Base-by-base conservation (phyloP, 768 basidiomycete species). In the Rubroboletus pulcherrimus region DNA sequence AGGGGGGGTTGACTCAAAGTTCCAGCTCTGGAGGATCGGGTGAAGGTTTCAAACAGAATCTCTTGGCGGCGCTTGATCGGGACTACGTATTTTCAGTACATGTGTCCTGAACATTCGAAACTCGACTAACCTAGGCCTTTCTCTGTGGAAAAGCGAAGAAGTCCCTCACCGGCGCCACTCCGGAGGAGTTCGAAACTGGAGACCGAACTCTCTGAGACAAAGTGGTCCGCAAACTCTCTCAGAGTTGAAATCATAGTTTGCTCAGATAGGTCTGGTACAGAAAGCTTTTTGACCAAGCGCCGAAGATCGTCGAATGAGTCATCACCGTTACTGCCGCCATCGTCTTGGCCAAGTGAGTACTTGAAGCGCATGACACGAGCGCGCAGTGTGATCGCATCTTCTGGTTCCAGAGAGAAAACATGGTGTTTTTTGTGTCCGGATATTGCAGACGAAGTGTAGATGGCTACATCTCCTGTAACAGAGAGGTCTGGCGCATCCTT, bases 181-280 rank as follows among this genome's bases (percentile, higher is more conserved):
- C 98, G 90, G 54, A 98, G 74, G 45, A 98, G 73, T 74, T 99
- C 97, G 61, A 98, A 99, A 71, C 94, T 97, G 2, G 94, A 98
- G 5, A 98, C 84, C 9, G 93, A 88, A 5, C 81, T 82, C 29
- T 87, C 81, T 12, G 85, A 85, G 2, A 86, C 74, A 67, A 99
- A 95, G 40, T 93, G 78, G 34, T 81, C 81, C 2, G 91, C 91
- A n/a, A 99, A 75, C 60, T 88, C 85, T 57, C 78, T 78, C 33
- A 97, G 73, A 3, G 82, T 81, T 39, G 80, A 81, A 9, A 74
- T 71, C 26, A 90, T 70, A 24, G 83, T 83, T 49, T 83, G 79
- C 67, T 95, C 92, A 12, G 80, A 75, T 0, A 82, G 76, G 49
- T 80, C 74, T 17, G 74, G 66, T 4, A 74, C 70, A 14, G 81